These are phyloP conservation scores for Alternaria rosae DNA, from an alignment of 2,329 filamentous ascomycete species.

Conservation along the genomic window DNA sequence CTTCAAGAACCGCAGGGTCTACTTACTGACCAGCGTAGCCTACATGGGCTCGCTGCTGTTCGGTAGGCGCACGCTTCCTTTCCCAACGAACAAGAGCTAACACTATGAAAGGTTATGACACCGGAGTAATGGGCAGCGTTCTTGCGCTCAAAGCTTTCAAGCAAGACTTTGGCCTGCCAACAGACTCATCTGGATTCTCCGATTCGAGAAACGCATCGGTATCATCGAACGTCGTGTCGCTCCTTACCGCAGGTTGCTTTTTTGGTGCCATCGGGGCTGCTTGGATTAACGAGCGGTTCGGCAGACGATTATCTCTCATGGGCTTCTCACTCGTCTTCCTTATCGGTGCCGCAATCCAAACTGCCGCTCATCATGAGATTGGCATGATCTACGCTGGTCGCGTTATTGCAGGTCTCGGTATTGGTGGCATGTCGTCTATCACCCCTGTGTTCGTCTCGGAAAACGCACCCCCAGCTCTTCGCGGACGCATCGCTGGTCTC, in stretches of 20 bases:
- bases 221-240: slow-evolving; percentile 12
- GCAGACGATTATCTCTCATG: slow-evolving; percentile 12
- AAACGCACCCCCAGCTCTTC: slow-evolving; percentile 63
- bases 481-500: slow-evolving; percentile 64
- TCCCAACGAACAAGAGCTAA: background rate
- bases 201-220: slow-evolving; percentile 10
- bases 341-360: slow-evolving; percentile 14
- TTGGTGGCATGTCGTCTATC: slow-evolving; percentile 62
- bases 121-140: slow-evolving; percentile 15
- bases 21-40: slow-evolving; percentile 15
- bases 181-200: slow-evolving; percentile 12
- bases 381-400: slow-evolving; percentile 34
- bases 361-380: slow-evolving; percentile 13
- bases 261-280: slow-evolving; percentile 16
- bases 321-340: slow-evolving; percentile 11
- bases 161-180: slow-evolving; percentile 14
- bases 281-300: slow-evolving; percentile 14
- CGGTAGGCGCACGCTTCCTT: background rate
- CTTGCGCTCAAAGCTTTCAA: slow-evolving; percentile 17
- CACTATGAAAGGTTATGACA: slow-evolving; percentile 8
- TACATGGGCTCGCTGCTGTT: slow-evolving; percentile 19
- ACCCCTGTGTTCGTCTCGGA: slow-evolving; percentile 58
- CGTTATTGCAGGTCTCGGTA: slow-evolving; percentile 62
- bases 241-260: slow-evolving; percentile 15
- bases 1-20: slow-evolving; percentile 17